A percentile compares a stretch with the other conserved stretches of the same genome.
phyloP scores from a whole-genome alignment of 202 grass and related monocot genomes.

The Carex arenaria region DNA sequence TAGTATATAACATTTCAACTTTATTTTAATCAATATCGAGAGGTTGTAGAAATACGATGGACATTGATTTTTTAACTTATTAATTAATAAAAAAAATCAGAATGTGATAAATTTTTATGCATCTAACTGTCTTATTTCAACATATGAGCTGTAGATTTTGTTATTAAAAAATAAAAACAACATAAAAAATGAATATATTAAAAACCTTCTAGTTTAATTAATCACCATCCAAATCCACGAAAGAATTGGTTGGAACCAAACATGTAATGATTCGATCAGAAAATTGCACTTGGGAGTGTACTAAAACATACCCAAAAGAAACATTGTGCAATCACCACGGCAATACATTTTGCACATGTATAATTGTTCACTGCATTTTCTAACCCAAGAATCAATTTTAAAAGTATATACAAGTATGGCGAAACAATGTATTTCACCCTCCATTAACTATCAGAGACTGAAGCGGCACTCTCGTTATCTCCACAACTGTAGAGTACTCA shows the following conservation, averaged over 20 bases:
- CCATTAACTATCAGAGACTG: constrained; percentile 71
- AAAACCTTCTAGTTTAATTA: neutral
- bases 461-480: constrained; percentile 82
- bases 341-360: neutral
- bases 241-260: neutral
- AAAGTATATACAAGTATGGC: neutral
- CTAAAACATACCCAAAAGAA: neutral
- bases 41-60: no score
- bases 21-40: no score
- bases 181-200: no score
- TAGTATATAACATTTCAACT: no score
- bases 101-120: no score
- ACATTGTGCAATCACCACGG: neutral
- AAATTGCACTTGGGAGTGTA: neutral
- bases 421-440: constrained; percentile 24
- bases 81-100: no score
- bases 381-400: neutral
- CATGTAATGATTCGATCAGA: neutral
- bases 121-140: no score
- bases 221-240: neutral
- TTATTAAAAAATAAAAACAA: no score
- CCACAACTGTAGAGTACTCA: constrained; percentile 76
- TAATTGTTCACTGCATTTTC: neutral
- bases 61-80: no score
- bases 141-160: no score